Evolutionary conservation across 129 eudicot genomes (phyloP), one percentile per base, ranked within the genome.

Genomic region (Heracleum sosnowskyi): DNA sequence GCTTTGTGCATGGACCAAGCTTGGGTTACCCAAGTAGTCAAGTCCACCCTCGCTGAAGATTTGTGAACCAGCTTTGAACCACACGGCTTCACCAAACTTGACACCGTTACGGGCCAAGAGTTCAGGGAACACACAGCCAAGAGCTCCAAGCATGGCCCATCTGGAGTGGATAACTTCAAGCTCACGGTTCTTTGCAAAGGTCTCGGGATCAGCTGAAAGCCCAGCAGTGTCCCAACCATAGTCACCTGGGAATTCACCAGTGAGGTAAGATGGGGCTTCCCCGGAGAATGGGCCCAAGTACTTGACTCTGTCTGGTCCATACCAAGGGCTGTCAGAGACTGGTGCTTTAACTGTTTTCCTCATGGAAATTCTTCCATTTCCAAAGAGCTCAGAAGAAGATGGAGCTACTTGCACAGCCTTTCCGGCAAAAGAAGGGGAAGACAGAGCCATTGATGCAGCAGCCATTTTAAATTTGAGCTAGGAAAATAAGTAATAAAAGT

Each of bases 201-300:
- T 90, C 47, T 90, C 94, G 18, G 94, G 94, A 79, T 89, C 91
- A 13, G 94, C 91, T 0, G 94, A 89, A 66, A 87, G 89, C 24
- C 94, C 91, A 39, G 94, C 91, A 3, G 94, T 89, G 78, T 89
- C 91, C 94, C 94, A 89, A 0, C 94, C 94, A 60, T 89, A 85
- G 82, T 89, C 94, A 76, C 94, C 94, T 39, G 88, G 94, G 81
- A 89, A 89, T 64, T 89, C 91, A 68, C 95, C 95, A 35, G 95
- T 90, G 57, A 90, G 90, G 84, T 90, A 90, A 31, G 91, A 87
- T 47, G 95, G 95, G 10, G 91, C 78, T 85, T 90, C 91, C 4
- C 95, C 95, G 31, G 95, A 90, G 90, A 90, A 87, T 78, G 95
- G 95, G 79, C 91, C 95, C 24, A 90, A 73, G 91, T 90, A 90